Evolutionary conservation across 768 basidiomycete genomes (phyloP).

Genomic region (Kwoniella sp.): DNA sequence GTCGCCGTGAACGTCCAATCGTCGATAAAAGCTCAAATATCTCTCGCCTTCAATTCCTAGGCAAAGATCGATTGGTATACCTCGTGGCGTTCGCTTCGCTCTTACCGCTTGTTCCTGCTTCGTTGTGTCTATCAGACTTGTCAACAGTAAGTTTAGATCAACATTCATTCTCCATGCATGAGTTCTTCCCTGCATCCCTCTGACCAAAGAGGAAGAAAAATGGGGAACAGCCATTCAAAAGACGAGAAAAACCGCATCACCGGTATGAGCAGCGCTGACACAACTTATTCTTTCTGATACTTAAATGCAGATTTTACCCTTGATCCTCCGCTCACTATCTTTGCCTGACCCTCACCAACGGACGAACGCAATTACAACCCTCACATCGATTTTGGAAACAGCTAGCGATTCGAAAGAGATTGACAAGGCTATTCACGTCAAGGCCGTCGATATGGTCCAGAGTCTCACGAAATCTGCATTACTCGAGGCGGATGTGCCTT

Average conservation of each 20-base stretch:
- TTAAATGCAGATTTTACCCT: conserved; percentile 72
- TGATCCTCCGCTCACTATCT: conserved; percentile 80
- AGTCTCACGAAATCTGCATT: conserved; percentile 68
- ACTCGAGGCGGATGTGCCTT: conserved; percentile 11
- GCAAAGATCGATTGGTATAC: conserved; percentile 63
- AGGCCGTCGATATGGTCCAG: conserved; percentile 70
- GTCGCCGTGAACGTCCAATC: conserved; percentile 39
- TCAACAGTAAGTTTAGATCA: conserved; percentile 55
- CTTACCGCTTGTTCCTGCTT: conserved; percentile 75
- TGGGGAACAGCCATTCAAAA: too few species aligned
- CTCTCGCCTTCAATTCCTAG: not conserved
- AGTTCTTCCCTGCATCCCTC: too few species aligned
- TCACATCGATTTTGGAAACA: conserved; percentile 68
- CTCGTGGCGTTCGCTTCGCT: conserved; percentile 81
- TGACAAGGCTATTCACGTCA: conserved; percentile 62
- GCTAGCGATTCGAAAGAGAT: conserved; percentile 56
- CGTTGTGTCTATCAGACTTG: conserved; percentile 71
- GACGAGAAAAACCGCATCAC: too few species aligned
- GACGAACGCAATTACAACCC: conserved; percentile 75
- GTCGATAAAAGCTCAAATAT: not conserved
- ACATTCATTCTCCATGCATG: too few species aligned
- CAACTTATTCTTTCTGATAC: not conserved
- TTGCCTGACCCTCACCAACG: conserved; percentile 74
- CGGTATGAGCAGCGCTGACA: not conserved
- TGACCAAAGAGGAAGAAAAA: too few species aligned